These are phyloP conservation scores for Hymenoscyphus albidus DNA, from an alignment of 2,329 filamentous ascomycete species.

Conservation along the genomic window DNA sequence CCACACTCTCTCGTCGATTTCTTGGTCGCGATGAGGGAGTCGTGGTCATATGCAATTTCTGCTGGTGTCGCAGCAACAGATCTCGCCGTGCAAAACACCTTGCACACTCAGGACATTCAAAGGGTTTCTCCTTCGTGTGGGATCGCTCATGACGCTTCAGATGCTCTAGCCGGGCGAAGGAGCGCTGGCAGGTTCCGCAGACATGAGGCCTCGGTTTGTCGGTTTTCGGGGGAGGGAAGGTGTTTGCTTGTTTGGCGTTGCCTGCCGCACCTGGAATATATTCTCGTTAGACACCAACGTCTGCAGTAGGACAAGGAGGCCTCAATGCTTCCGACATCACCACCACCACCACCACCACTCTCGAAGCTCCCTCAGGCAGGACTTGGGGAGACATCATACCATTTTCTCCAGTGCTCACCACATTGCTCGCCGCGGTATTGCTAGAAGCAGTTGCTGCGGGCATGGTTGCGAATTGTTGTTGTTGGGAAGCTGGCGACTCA, in stretches of 20 bases:
- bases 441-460: slow-evolving; percentile 32
- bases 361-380: neutral
- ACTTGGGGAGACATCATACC: slow-evolving; percentile 25
- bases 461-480: slow-evolving; percentile 28
- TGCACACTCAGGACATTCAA: slow-evolving; percentile 91
- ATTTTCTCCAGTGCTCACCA: slow-evolving; percentile 30
- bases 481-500: slow-evolving; percentile 27
- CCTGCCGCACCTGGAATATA: slow-evolving; percentile 17
- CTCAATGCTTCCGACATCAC: slow-evolving; percentile 9
- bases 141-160: slow-evolving; percentile 95
- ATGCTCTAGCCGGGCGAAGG: slow-evolving; percentile 92
- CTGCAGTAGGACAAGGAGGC: slow-evolving; percentile 12
- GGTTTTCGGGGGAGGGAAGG: slow-evolving; percentile 78
- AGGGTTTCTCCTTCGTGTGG: slow-evolving; percentile 97
- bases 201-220: slow-evolving; percentile 96
- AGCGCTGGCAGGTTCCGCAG: slow-evolving; percentile 84
- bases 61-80: slow-evolving; percentile 88
- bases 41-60: slow-evolving; percentile 94
- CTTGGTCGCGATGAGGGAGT: slow-evolving; percentile 83
- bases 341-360: neutral
- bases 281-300: slow-evolving; percentile 5
- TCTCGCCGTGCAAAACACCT: slow-evolving; percentile 94
- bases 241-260: slow-evolving; percentile 30
- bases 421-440: slow-evolving; percentile 25
- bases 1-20: slow-evolving; percentile 82